Evolutionary conservation across 1,284 basidiomycete species (phyloP), one percentile per base, ranked within the genome.

Genomic region (Ceratobasidium papillatum): DNA sequence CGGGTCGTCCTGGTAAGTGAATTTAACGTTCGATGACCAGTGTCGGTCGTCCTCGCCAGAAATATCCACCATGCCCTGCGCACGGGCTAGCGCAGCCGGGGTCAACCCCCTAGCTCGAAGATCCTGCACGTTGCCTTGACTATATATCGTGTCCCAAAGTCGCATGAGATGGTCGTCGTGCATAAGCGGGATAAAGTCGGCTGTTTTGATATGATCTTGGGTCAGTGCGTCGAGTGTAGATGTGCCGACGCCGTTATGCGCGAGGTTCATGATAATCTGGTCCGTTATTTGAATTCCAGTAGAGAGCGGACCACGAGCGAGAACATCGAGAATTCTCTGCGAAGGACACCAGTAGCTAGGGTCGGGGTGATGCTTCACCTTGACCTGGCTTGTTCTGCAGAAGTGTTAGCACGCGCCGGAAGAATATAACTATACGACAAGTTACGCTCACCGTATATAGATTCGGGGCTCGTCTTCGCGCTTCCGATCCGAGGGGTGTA

Each of bases 191-290:
- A 62, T 62, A 43, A 73, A 62, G 3, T 59, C 32, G 27, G 25
- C 27, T 2, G 56, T 19, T 2, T 36, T 14, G 19, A 73, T 62
- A 25, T 62, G 32, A 2, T 49, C 34, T 11, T 47, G 54, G 32
- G 69, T 73, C n/a, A 73, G 19, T 22, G 32, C 30, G 27, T 58
- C 30, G 17, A 73, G 45, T 4, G 47, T 62, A 14, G 19, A 30
- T 0, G 58, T 62, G 45, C 45, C 22, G 14, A 77, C 71, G 0
- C 69, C 74, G 41, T 77, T 77, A 43, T 77, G 76, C 22, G 74
- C 62, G n/a, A 77, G 62, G 25, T 77, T 77, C 27, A 74, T 66
- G n/a, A 77, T 74, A 8, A 74, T 41, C 41, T 77, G 76, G 30
- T 51, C 62, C 1, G 74, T 68, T 0, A 77, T 62, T 41, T 56